Evolutionary conservation across 2,329 filamentous ascomycete species (phyloP).

Genomic region (Emmonsia crescens): DNA sequence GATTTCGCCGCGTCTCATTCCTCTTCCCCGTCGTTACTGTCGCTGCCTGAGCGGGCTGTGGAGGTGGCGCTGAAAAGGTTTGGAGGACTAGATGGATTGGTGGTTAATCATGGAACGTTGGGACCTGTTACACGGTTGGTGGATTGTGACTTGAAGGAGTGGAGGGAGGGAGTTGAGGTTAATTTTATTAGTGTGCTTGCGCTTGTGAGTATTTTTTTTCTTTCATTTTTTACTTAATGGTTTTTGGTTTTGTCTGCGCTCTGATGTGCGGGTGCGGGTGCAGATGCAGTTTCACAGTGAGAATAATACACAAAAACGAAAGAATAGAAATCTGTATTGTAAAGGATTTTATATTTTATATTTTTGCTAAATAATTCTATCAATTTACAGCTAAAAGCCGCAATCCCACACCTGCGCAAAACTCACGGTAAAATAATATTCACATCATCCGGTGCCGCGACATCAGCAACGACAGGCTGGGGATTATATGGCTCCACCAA

Average conservation of each 20-base stretch:
- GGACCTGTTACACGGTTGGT: constrained; percentile 62
- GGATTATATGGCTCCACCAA: constrained; percentile 74
- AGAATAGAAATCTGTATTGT: neutral
- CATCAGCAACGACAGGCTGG: constrained; percentile 59
- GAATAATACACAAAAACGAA: neutral
- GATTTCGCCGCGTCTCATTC: constrained; percentile 27
- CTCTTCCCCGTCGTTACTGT: constrained; percentile 36
- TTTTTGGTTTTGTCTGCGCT: neutral
- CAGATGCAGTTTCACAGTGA: no score
- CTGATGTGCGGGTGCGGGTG: neutral
- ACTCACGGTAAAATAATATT: constrained; percentile 63
- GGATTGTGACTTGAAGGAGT: constrained; percentile 58
- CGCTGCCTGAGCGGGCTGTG: constrained; percentile 50
- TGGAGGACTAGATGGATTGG: constrained; percentile 62
- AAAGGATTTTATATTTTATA: neutral
- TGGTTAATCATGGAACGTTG: constrained; percentile 80
- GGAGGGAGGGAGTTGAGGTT: constrained; percentile 64
- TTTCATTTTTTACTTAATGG: neutral
- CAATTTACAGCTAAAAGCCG: constrained; percentile 54
- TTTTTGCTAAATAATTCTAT: constrained; percentile 1
- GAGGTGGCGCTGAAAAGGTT: constrained; percentile 56
- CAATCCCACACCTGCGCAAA: constrained; percentile 57
- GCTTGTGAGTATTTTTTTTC: constrained; percentile 46
- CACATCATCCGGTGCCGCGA: constrained; percentile 67
- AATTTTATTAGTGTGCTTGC: constrained; percentile 80